Conservation (phyloP, 306 rosid species). For the Cucurbita maxima region DNA sequence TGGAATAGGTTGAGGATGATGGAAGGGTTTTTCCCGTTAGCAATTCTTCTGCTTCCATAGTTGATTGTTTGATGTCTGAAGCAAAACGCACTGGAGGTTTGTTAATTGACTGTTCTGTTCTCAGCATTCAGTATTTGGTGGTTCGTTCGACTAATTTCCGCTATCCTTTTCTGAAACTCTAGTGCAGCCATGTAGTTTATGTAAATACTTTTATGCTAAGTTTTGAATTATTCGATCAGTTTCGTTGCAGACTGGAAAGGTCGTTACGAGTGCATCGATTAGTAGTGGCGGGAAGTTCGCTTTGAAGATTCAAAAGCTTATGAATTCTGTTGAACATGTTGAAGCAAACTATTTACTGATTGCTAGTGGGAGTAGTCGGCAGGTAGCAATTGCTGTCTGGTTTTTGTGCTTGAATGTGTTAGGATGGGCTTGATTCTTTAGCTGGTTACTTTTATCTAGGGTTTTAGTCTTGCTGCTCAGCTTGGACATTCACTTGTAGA, state of each 20-base stretch:
- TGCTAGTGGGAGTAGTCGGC: conserved; percentile 72
- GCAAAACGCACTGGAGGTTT: conserved; percentile 46
- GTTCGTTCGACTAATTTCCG: not conserved
- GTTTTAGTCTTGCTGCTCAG: conserved; percentile 72
- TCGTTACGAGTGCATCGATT: conserved; percentile 40
- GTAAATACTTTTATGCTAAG: conserved; percentile 20
- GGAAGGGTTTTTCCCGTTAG: conserved; percentile 96
- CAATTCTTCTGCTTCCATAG: conserved; percentile 62
- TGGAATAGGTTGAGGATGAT: conserved; percentile 63
- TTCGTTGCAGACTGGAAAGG: conserved; percentile 68
- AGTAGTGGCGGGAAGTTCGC: conserved; percentile 34
- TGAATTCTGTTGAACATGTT: conserved; percentile 25
- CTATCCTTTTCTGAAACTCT: not conserved
- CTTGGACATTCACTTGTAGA: conserved; percentile 87
- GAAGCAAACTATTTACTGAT: conserved; percentile 80
- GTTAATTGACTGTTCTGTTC: conserved; percentile 7
- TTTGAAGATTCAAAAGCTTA: conserved; percentile 42
- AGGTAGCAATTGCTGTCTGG: conserved; percentile 40
- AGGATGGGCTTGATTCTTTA: conserved; percentile 6
- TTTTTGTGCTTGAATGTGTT: conserved; percentile 15
- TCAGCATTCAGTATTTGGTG: not conserved
- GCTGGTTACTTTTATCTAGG: conserved; percentile 34
- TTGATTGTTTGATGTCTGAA: conserved; percentile 80
- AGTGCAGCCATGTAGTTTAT: not conserved
- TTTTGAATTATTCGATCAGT: conserved; percentile 33